Evolutionary conservation across 306 rosid genomes (phyloP).

Genomic region (Pyrus pyrifolia): DNA sequence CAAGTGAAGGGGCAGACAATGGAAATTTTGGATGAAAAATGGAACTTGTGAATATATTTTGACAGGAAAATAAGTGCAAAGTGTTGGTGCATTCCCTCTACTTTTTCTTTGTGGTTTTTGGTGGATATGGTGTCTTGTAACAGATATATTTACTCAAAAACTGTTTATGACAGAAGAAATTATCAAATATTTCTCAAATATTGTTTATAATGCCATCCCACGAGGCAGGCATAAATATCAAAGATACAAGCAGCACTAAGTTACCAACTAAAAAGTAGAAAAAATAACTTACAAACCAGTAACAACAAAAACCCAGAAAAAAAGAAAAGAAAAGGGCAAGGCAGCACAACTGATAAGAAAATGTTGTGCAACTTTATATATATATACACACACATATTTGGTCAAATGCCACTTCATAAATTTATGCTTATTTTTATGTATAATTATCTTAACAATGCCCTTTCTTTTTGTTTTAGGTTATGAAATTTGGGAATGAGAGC

Average conservation of each 20-base stretch:
- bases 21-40: background rate
- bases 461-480: constrained; percentile 42
- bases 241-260: background rate
- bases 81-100: background rate
- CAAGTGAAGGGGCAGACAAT: background rate
- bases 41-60: background rate
- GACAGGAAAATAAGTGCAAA: background rate
- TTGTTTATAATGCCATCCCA: background rate
- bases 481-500: constrained; percentile 92
- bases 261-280: background rate
- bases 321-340: background rate
- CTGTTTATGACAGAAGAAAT: background rate
- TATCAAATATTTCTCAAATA: background rate
- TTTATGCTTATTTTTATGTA: background rate
- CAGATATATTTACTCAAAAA: background rate
- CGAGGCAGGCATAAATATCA: background rate
- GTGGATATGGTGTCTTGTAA: background rate
- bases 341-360: background rate
- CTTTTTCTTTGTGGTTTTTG: background rate
- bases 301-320: background rate
- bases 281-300: background rate
- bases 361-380: background rate
- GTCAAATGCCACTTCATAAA: background rate
- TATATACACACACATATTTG: too few species aligned
- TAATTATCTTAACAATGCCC: background rate